phyloP scores from a whole-genome alignment of 257 asterid species.

The Solanum virginianum region DNA sequence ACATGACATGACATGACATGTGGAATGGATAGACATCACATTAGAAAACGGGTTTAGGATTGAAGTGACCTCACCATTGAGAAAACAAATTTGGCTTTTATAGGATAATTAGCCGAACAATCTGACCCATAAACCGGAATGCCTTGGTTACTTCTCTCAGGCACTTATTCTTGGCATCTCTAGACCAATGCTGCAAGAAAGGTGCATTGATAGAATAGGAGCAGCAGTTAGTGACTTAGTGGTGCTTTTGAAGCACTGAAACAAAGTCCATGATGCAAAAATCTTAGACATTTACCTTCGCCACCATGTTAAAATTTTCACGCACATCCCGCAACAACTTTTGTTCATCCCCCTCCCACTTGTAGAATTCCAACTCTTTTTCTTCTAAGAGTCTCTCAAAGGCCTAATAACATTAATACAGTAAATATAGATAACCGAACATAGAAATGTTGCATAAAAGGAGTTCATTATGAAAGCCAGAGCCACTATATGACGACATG shows the following conservation, averaged over 20 bases:
- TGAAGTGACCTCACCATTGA: neutral
- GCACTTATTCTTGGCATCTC: slow-evolving; percentile 74
- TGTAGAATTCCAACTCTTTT: slow-evolving; percentile 53
- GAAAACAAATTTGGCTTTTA: slow-evolving; percentile 4
- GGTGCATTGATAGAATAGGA: neutral
- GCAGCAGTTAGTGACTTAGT: neutral
- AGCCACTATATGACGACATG: neutral
- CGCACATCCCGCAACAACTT: slow-evolving; percentile 60
- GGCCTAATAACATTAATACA: slow-evolving; percentile 33
- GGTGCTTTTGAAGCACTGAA: neutral
- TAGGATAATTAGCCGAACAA: slow-evolving; percentile 64
- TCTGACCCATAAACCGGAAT: slow-evolving; percentile 77
- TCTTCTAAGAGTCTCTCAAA: slow-evolving; percentile 43
- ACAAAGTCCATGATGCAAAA: neutral
- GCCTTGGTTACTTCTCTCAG: slow-evolving; percentile 75
- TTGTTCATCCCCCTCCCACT: slow-evolving; percentile 70
- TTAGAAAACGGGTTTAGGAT: neutral
- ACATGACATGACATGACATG: neutral
- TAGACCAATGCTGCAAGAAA: slow-evolving; percentile 70
- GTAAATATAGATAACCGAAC: neutral
- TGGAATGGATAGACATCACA: neutral
- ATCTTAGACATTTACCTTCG: slow-evolving; percentile 41
- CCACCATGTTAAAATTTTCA: slow-evolving; percentile 71
- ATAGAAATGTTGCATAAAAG: neutral
- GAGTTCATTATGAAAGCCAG: neutral